Conservation (phyloP, 2,329 filamentous ascomycete genomes). For the Gremmenia infestans region DNA sequence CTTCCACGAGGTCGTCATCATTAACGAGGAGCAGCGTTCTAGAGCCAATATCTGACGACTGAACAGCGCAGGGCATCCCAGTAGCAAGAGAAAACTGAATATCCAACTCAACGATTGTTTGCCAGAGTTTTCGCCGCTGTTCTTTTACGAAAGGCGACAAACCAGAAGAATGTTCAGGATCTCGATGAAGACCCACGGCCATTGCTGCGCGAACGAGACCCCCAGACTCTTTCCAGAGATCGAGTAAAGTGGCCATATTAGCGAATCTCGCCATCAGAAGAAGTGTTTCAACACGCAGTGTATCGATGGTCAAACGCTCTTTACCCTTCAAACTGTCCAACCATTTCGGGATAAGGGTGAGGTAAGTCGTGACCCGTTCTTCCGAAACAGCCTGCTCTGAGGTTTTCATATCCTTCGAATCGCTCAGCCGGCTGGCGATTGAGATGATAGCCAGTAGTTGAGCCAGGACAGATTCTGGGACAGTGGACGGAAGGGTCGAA, state of each 20-base stretch:
- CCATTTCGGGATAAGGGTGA: conserved; percentile 14
- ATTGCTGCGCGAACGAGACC: conserved; percentile 46
- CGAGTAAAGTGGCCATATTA: not conserved
- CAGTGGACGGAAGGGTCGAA: conserved; percentile 2
- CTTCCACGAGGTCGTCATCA: conserved; percentile 14
- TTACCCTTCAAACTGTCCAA: conserved; percentile 15
- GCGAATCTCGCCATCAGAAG: conserved; percentile 10
- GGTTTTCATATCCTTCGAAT: conserved; percentile 3
- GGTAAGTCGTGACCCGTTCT: conserved; percentile 7
- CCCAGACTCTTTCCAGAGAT: conserved; percentile 31
- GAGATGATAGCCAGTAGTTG: conserved; percentile 15
- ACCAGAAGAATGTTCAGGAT: conserved; percentile 44
- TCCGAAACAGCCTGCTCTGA: conserved; percentile 6
- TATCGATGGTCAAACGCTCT: conserved; percentile 8
- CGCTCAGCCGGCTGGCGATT: conserved; percentile 14
- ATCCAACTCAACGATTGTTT: conserved; percentile 48
- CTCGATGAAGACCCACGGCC: conserved; percentile 53
- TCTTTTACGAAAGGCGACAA: conserved; percentile 46
- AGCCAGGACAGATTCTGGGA: conserved; percentile 11
- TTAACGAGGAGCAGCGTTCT: conserved; percentile 42
- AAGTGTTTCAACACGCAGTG: conserved; percentile 12
- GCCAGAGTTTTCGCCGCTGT: conserved; percentile 51
- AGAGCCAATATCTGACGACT: conserved; percentile 43
- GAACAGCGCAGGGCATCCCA: conserved; percentile 45
- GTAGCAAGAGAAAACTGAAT: conserved; percentile 46